These are phyloP conservation scores for Huntiella omanensis DNA, from an alignment of 2,329 filamentous ascomycete species.

Conservation along the genomic window DNA sequence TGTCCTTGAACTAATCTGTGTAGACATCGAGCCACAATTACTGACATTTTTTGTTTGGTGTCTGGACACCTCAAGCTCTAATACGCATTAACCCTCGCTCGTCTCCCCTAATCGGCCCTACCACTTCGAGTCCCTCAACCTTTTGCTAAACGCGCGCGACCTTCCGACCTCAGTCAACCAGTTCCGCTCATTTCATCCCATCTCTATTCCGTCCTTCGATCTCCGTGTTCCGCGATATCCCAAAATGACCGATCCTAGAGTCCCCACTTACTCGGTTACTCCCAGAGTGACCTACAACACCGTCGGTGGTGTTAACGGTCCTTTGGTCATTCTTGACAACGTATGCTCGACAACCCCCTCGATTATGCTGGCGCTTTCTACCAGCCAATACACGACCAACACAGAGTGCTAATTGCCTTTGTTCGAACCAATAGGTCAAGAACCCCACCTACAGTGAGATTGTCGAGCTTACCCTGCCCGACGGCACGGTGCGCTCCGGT, in stretches of 20 bases:
- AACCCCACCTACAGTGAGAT: conserved; percentile 96
- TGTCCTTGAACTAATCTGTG: no score
- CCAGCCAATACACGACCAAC: no score
- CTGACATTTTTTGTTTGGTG: conserved; percentile 2
- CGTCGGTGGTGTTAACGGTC: conserved; percentile 92
- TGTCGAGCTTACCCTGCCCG: conserved; percentile 82
- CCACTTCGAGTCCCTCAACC: no score
- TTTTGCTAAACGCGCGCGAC: no score
- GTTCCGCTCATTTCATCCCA: no score
- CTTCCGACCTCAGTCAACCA: no score
- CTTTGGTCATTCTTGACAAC: conserved; percentile 93
- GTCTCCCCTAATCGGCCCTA: no score
- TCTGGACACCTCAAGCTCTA: conserved; percentile 2
- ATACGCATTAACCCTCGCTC: background rate
- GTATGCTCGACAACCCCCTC: conserved; percentile 25
- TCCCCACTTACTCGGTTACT: conserved; percentile 39
- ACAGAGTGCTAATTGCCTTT: background rate
- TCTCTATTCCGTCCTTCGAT: no score
- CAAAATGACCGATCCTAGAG: conserved; percentile 28
- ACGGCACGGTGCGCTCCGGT: conserved; percentile 83
- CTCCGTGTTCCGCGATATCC: background rate
- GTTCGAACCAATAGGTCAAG: conserved; percentile 53
- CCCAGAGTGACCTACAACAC: conserved; percentile 83
- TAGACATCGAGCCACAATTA: background rate
- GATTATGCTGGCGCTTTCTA: no score